Evolutionary conservation across 495 filamentous ascomycete genomes (phyloP).

Genomic region (Lasiosphaeria ovina): DNA sequence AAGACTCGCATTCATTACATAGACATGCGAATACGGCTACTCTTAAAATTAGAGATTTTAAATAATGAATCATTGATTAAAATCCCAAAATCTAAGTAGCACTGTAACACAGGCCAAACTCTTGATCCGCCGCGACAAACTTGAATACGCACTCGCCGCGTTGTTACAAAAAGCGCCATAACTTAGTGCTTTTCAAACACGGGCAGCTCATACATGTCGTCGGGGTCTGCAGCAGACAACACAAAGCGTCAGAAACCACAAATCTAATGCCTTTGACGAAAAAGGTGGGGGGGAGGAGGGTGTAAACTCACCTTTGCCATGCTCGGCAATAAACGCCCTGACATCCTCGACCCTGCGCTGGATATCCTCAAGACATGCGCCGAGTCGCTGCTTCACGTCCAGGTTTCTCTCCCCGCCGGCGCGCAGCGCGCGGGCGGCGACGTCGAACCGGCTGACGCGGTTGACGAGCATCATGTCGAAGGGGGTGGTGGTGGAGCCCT

Average conservation of each 20-base stretch:
- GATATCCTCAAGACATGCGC: constrained; percentile 48
- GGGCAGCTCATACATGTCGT: constrained; percentile 12
- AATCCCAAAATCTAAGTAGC: no score
- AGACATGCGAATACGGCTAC: no score
- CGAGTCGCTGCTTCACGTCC: constrained; percentile 47
- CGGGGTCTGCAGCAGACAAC: constrained; percentile 1
- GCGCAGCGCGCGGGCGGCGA: constrained; percentile 56
- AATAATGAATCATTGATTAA: no score
- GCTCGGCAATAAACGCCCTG: constrained; percentile 54
- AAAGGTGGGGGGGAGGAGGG: background rate
- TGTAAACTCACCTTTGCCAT: constrained; percentile 42
- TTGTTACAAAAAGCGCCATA: background rate
- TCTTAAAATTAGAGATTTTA: no score
- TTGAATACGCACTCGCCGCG: no score
- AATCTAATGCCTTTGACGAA: background rate
- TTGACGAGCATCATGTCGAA: constrained; percentile 76
- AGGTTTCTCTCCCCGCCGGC: constrained; percentile 38
- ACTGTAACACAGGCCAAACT: no score
- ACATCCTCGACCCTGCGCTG: constrained; percentile 50
- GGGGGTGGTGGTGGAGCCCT: constrained; percentile 70
- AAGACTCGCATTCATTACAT: no score
- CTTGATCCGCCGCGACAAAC: no score
- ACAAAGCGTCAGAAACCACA: background rate
- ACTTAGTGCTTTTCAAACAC: constrained; percentile 4
- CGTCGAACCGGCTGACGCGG: constrained; percentile 59